phyloP scores from a whole-genome alignment of 2,329 filamentous ascomycete species.

The Furcasterigmium sp. region DNA sequence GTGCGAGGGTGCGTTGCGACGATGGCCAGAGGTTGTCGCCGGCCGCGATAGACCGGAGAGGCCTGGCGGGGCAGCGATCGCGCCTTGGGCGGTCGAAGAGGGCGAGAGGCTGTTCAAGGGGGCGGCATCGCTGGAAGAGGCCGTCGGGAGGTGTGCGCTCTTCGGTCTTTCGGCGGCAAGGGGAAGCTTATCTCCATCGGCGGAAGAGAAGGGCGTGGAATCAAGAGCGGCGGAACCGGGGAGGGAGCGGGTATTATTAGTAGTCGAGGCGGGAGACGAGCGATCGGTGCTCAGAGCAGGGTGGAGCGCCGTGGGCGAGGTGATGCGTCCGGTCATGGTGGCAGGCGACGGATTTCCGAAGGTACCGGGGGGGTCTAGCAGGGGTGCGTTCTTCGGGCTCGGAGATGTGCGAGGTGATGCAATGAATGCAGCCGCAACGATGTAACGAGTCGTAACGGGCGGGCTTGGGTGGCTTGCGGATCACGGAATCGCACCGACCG shows the following conservation, averaged over 20 bases:
- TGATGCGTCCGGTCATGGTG: constrained; percentile 24
- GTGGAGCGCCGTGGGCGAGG: constrained; percentile 45
- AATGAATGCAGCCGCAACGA: not conserved
- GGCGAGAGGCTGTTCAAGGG: not conserved
- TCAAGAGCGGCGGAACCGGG: not conserved
- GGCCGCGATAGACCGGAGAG: not conserved
- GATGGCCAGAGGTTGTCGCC: constrained; percentile 21
- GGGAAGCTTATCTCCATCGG: not conserved
- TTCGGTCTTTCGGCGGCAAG: not conserved
- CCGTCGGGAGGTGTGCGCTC: not conserved
- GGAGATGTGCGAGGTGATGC: constrained; percentile 2
- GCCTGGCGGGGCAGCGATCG: not conserved
- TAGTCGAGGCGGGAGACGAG: constrained; percentile 14
- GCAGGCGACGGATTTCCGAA: too few relatives aligned
- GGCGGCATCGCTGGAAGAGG: not conserved
- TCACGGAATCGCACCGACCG: too few relatives aligned
- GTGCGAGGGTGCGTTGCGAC: constrained; percentile 49
- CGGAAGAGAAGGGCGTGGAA: not conserved
- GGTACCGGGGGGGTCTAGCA: too few relatives aligned
- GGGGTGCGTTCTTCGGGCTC: constrained; percentile 2
- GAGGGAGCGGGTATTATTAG: not conserved
- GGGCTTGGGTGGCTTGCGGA: too few relatives aligned
- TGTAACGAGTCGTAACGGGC: too few relatives aligned
- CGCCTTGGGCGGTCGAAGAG: not conserved
- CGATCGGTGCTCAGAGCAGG: constrained; percentile 43